A percentile compares a stretch with the other conserved stretches of the same genome.
Evolutionary conservation across 306 rosid genomes (phyloP).

Genomic region (Vicia sativa): DNA sequence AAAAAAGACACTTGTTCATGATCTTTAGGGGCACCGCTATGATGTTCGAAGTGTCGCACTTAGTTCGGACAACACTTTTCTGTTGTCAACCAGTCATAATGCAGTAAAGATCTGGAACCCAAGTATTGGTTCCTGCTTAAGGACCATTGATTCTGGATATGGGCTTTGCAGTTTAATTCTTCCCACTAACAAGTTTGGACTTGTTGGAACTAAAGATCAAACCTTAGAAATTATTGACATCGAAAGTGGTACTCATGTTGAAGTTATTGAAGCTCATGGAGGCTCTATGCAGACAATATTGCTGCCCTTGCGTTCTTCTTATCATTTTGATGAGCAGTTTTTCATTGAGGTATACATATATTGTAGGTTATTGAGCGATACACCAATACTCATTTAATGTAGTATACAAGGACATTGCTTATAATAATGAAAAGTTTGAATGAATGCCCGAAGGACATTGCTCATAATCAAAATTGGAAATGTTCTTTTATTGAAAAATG

Average conservation of each 20-base stretch:
- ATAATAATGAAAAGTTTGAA: neutral
- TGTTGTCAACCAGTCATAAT: no score
- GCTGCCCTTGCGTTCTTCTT: slow-evolving; percentile 88
- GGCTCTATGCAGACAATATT: slow-evolving; percentile 66
- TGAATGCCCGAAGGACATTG: neutral
- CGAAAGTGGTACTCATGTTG: slow-evolving; percentile 76
- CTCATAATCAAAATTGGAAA: neutral
- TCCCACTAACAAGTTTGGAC: no score
- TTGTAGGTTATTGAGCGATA: slow-evolving; percentile 21
- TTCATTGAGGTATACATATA: slow-evolving; percentile 76
- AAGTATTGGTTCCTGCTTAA: no score
- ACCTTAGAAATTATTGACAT: no score
- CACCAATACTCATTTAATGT: slow-evolving; percentile 18
- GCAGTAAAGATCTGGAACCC: no score
- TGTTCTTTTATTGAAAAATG: neutral
- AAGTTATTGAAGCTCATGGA: slow-evolving; percentile 87
- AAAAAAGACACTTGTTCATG: no score
- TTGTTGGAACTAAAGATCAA: no score
- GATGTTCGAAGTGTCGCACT: no score
- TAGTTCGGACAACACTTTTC: no score
- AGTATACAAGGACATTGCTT: slow-evolving; percentile 10
- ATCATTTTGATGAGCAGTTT: slow-evolving; percentile 95
- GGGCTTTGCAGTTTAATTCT: no score
- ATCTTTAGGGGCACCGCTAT: no score
- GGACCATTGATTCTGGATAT: no score